These are phyloP conservation scores for Papiliotrema flavescens DNA, from an alignment of 1,284 basidiomycete species.

Conservation along the genomic window DNA sequence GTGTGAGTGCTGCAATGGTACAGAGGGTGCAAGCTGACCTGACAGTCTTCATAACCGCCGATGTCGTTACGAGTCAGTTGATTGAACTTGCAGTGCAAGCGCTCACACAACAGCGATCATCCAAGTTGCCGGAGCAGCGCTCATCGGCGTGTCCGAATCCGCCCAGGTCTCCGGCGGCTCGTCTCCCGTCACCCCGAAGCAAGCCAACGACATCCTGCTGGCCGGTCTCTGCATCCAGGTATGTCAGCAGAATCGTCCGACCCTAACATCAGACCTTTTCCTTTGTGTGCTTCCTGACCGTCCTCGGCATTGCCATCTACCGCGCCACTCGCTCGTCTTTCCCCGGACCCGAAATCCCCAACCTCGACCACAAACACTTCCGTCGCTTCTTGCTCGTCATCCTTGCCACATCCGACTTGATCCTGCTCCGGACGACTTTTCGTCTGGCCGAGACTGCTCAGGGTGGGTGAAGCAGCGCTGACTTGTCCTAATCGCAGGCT, in stretches of 20 bases:
- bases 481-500: slow-evolving; percentile 19
- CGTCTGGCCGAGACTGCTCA: slow-evolving; percentile 50
- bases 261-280: slow-evolving; percentile 30
- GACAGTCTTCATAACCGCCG: slow-evolving; percentile 43
- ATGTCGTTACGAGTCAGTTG: slow-evolving; percentile 37
- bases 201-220: slow-evolving; percentile 49
- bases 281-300: slow-evolving; percentile 41
- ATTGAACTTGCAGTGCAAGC: not conserved
- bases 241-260: not conserved
- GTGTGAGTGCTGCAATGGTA: slow-evolving; percentile 17
- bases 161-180: slow-evolving; percentile 20
- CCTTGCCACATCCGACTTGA: slow-evolving; percentile 33
- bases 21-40: not conserved
- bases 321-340: slow-evolving; percentile 4
- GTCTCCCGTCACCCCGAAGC: slow-evolving; percentile 31
- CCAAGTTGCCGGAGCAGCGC: slow-evolving; percentile 48
- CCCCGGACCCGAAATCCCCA: not conserved
- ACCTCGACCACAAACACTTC: slow-evolving; percentile 2
- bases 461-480: slow-evolving; percentile 22
- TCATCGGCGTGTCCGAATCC: slow-evolving; percentile 50
- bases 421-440: slow-evolving; percentile 48
- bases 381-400: slow-evolving; percentile 31
- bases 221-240: slow-evolving; percentile 49
- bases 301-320: slow-evolving; percentile 30
- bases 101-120: slow-evolving; percentile 27